Percentiles rank a stretch among this genome's conserved stretches.
Evolutionary conservation across 2,329 filamentous ascomycete species (phyloP).

Genomic region (Rutstroemia sydowiana): DNA sequence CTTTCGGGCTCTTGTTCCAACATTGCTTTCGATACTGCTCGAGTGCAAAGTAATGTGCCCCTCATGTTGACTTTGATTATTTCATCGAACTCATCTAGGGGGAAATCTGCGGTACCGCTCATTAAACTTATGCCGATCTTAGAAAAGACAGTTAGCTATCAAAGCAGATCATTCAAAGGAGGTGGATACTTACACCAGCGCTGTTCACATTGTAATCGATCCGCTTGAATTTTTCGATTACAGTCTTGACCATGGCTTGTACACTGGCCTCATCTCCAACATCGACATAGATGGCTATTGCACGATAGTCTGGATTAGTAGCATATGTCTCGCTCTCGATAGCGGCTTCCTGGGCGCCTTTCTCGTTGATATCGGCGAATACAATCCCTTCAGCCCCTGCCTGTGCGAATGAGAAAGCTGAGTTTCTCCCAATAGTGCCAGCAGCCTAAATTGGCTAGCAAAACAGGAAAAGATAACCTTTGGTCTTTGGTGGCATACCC

Average conservation of each 20-base stretch:
- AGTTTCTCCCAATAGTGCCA: neutral
- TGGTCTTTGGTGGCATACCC: neutral
- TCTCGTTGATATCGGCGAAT: constrained; percentile 24
- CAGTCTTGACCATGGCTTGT: constrained; percentile 24
- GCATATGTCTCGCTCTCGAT: constrained; percentile 24
- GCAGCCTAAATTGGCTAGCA: neutral
- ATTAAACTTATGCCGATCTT: neutral
- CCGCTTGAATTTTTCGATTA: constrained; percentile 40
- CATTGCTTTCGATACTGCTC: neutral
- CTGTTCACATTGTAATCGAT: constrained; percentile 48
- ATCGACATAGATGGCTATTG: constrained; percentile 24
- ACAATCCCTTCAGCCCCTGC: constrained; percentile 14
- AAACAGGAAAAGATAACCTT: neutral
- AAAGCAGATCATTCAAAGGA: neutral
- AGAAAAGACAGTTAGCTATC: neutral
- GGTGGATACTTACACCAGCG: constrained; percentile 28
- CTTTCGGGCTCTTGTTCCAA: neutral
- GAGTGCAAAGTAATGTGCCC: neutral
- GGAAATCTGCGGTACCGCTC: neutral
- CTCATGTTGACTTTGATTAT: neutral
- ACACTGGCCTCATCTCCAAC: constrained; percentile 19
- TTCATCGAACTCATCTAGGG: neutral
- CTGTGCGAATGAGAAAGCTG: neutral
- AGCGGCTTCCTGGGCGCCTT: constrained; percentile 15
- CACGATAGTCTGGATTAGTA: constrained; percentile 20